Percentiles rank a stretch among this genome's conserved stretches.
phyloP scores from a whole-genome alignment of 1,284 basidiomycete species.

The Pseudozyma hubeiensis region DNA sequence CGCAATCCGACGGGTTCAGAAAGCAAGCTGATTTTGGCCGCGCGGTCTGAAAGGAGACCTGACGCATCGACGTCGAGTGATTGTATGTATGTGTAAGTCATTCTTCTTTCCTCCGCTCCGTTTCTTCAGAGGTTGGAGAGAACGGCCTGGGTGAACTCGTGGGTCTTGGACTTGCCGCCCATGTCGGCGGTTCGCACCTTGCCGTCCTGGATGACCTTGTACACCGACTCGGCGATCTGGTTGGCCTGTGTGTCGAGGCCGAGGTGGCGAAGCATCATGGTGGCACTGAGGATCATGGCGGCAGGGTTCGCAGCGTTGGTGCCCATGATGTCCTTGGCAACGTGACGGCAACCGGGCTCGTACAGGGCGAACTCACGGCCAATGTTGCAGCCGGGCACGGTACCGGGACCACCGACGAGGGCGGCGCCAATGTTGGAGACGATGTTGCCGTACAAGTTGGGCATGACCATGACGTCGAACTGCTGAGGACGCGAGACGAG shows the following conservation, averaged over 20 bases:
- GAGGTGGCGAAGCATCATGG: slow-evolving; percentile 98
- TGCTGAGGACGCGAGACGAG: slow-evolving; percentile 93
- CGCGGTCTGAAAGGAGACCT: not conserved
- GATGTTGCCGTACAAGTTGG: slow-evolving; percentile 93
- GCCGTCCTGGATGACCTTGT: slow-evolving; percentile 89
- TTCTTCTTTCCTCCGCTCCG: not conserved
- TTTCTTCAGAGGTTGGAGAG: slow-evolving; percentile 56
- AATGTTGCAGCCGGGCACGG: slow-evolving; percentile 98
- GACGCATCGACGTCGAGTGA: slow-evolving; percentile 22
- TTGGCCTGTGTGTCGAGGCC: slow-evolving; percentile 97
- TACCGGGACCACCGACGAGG: slow-evolving; percentile 95
- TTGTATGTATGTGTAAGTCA: not conserved
- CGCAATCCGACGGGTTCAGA: not conserved
- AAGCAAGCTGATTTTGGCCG: not conserved
- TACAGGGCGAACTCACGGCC: slow-evolving; percentile 97
- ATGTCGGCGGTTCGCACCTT: slow-evolving; percentile 94
- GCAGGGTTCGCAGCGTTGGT: slow-evolving; percentile 97
- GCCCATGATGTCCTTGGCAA: slow-evolving; percentile 97
- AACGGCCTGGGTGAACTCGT: slow-evolving; percentile 68
- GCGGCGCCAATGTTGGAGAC: slow-evolving; percentile 98
- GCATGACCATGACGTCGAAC: slow-evolving; percentile 99
- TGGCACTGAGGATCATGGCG: slow-evolving; percentile 96
- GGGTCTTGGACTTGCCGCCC: slow-evolving; percentile 75
- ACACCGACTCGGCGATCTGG: slow-evolving; percentile 90
- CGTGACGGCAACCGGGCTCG: slow-evolving; percentile 98